Evolutionary conservation across 257 asterid species (phyloP).

Genomic region (Przewalskia tangutica): DNA sequence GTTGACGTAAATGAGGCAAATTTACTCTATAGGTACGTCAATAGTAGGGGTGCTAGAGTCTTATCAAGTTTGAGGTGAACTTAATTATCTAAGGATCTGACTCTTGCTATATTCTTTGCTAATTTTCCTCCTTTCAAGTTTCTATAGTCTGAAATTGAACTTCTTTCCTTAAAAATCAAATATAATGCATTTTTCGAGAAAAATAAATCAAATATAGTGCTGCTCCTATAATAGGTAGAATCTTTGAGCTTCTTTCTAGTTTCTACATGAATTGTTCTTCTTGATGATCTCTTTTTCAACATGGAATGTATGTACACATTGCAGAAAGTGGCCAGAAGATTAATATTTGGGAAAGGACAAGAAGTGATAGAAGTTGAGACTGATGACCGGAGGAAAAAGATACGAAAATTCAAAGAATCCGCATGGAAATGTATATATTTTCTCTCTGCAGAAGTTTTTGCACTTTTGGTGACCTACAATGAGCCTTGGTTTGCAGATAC

Average conservation of each 20-base stretch:
- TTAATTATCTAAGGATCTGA: not conserved
- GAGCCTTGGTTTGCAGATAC: conserved; percentile 89
- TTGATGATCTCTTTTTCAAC: conserved; percentile 12
- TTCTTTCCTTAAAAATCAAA: not conserved
- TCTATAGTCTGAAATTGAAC: not conserved
- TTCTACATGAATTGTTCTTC: not conserved
- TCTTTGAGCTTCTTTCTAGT: not conserved
- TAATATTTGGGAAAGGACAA: conserved; percentile 63
- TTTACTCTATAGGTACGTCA: not conserved
- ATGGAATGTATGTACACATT: conserved; percentile 18
- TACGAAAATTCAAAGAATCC: conserved; percentile 86
- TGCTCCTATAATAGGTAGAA: not conserved
- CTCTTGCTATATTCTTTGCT: not conserved
- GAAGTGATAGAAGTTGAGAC: conserved; percentile 36
- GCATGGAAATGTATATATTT: conserved; percentile 91
- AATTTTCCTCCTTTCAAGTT: not conserved
- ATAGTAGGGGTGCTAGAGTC: not conserved
- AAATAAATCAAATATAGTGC: not conserved
- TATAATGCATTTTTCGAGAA: too few species aligned
- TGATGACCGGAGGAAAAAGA: conserved; percentile 49
- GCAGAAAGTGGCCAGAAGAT: conserved; percentile 61
- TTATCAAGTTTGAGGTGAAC: not conserved
- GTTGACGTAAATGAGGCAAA: not conserved
- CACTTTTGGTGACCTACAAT: conserved; percentile 62
- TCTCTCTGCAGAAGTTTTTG: conserved; percentile 82